A percentile compares a stretch with the other conserved stretches of the same genome.
Evolutionary conservation across 2,329 filamentous ascomycete genomes (phyloP).

Genomic region (Calycina herbarum): DNA sequence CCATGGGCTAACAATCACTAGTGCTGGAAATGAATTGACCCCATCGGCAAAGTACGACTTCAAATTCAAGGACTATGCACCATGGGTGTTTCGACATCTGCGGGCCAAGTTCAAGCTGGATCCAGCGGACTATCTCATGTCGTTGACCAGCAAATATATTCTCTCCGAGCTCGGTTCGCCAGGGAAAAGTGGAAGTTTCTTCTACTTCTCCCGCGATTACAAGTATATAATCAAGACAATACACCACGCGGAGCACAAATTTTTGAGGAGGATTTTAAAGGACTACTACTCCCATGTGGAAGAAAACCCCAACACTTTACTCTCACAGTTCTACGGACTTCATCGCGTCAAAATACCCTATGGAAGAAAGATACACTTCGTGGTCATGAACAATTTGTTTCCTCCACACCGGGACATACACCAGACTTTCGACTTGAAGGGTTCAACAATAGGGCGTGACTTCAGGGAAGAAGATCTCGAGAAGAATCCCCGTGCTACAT

Average conservation of each 20-base stretch:
- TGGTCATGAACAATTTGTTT: slow-evolving; percentile 99
- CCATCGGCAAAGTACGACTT: slow-evolving; percentile 99
- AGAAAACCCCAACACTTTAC: slow-evolving; percentile 91
- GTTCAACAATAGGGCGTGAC: slow-evolving; percentile 90
- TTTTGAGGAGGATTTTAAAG: slow-evolving; percentile 77
- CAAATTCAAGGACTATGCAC: slow-evolving; percentile 99
- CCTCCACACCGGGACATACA: slow-evolving; percentile 97
- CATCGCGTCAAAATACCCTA: slow-evolving; percentile 98
- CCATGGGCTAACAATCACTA: slow-evolving; percentile 44
- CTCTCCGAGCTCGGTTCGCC: slow-evolving; percentile 95
- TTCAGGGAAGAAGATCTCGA: slow-evolving; percentile 85
- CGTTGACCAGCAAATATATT: slow-evolving; percentile 97
- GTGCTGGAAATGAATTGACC: slow-evolving; percentile 93
- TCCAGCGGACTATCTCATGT: slow-evolving; percentile 97
- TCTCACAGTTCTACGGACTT: slow-evolving; percentile 96
- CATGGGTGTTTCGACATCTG: slow-evolving; percentile 96
- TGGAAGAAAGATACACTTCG: slow-evolving; percentile 97
- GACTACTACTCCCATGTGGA: slow-evolving; percentile 94
- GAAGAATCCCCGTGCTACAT: slow-evolving; percentile 84
- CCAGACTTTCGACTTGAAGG: slow-evolving; percentile 94
- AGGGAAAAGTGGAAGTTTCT: slow-evolving; percentile 98
- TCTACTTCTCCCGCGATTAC: slow-evolving; percentile 99
- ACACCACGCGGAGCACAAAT: slow-evolving; percentile 91
- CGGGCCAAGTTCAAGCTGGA: slow-evolving; percentile 86
- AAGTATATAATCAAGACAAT: slow-evolving; percentile 99